Base-by-base conservation (phyloP, 164 flowering plant species). In the Dillenia turbinata region DNA sequence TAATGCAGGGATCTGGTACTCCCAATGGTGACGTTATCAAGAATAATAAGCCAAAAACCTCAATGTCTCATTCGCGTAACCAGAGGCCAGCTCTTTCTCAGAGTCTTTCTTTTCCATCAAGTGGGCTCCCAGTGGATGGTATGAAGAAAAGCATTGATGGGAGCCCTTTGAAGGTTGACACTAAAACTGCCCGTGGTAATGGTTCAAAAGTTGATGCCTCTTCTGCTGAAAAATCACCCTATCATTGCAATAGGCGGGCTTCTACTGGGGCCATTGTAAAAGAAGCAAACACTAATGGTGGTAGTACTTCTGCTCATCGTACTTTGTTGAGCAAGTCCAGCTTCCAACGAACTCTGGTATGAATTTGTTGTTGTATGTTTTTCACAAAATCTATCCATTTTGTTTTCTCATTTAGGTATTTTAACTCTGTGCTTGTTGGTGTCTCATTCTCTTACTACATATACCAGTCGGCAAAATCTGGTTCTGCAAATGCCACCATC, bases 101-200 rank as follows among this genome's bases (percentile, higher is more conserved):
- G 70, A 88, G 92, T 58, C 69, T 77, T 54, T 86, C 95, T 7
- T 84, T 90, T 52, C 87, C 90, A 19, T 66, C 85, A 12, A 80
- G 62, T 66, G 81, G 81, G 33, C 54, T 50, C 64, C 68, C 40
- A 45, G 64, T 73, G 10, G 79, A 75, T 68, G 73, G 68, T 58
- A 60, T 78, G 76, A 80, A 69, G 77, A 83, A 81, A 75, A 84
- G 88, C 70, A 62, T 70, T 56, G 89, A 85, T 56, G 80, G 60
- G 51, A 61, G 72, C 59, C 71, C 72, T 6, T 51, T 60, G 51
- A 82, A 80, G 73, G 66, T 52, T 3, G 69, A 73, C 47, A 46
- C 50, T n/a, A 84, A 77, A 54, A 60, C 69, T 56, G 59, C 74
- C 44, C 67, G 51, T 16, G 56, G 54, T 19, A 76, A 69, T 72